Conservation (phyloP, 371 early-diverging fungal genomes). For the Cokeromyces recurvatus region DNA sequence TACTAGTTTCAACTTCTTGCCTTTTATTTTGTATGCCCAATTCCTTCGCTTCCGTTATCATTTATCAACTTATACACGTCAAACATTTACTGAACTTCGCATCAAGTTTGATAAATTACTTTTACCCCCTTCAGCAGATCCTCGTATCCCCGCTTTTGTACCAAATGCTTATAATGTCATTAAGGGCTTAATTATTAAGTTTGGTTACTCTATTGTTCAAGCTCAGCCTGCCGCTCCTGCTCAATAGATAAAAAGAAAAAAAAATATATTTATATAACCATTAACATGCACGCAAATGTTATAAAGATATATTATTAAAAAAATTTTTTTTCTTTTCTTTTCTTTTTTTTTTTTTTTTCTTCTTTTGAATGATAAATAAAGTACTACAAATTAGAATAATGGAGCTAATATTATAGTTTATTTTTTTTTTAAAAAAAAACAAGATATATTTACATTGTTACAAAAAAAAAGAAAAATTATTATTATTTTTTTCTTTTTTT, state of each 20-base stretch:
- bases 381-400: too few relatives aligned
- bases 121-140: conserved; percentile 49
- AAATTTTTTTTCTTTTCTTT: too few relatives aligned
- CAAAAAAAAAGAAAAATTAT: too few relatives aligned
- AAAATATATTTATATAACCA: not conserved
- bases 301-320: too few relatives aligned
- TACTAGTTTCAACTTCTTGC: conserved; percentile 59
- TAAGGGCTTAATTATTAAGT: conserved; percentile 49
- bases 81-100: conserved; percentile 57
- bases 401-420: too few relatives aligned
- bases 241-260: conserved; percentile 5
- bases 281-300: not conserved
- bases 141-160: conserved; percentile 57
- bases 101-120: conserved; percentile 47
- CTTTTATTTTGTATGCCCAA: conserved; percentile 75
- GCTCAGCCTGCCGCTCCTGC: conserved; percentile 18
- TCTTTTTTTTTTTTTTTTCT: not conserved
- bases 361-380: not conserved
- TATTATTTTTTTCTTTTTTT: too few relatives aligned
- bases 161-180: conserved; percentile 49
- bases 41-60: conserved; percentile 85
- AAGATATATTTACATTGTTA: too few relatives aligned
- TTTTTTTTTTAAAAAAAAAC: too few relatives aligned
- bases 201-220: conserved; percentile 54
- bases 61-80: conserved; percentile 64